Evolutionary conservation across 352 stramenopile genomes (phyloP).

Genomic region (Pythium utonaiense): DNA sequence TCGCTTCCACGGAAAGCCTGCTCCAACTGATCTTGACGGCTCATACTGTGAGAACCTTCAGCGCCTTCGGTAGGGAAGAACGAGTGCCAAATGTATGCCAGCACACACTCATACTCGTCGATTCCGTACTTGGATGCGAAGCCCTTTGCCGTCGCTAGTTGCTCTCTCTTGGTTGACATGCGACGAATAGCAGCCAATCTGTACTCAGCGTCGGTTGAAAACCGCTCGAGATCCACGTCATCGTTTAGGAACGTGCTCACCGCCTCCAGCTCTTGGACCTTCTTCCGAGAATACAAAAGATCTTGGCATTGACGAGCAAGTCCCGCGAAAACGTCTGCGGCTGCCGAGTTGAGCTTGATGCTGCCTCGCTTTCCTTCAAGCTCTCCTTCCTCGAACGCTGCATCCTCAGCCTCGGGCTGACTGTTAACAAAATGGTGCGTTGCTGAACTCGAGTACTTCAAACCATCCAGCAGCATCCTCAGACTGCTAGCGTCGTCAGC

Average conservation of each 20-base stretch:
- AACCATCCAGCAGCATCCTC: not conserved
- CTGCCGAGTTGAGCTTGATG: not conserved
- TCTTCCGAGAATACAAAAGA: constrained; percentile 44
- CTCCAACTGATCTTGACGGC: constrained; percentile 64
- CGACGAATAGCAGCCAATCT: constrained; percentile 39
- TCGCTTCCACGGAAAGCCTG: constrained; percentile 44
- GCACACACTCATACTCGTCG: constrained; percentile 57
- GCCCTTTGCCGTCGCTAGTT: constrained; percentile 41
- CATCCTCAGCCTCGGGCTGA: not conserved
- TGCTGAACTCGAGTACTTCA: constrained; percentile 4
- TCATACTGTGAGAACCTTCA: not conserved
- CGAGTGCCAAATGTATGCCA: constrained; percentile 56
- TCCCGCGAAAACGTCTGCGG: not conserved
- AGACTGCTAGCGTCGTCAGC: not conserved
- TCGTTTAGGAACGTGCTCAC: constrained; percentile 62
- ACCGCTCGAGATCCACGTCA: constrained; percentile 53
- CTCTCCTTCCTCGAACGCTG: not conserved
- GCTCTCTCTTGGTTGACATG: constrained; percentile 51
- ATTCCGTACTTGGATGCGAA: constrained; percentile 68
- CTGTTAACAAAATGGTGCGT: not conserved
- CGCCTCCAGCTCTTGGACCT: constrained; percentile 55
- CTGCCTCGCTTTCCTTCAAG: not conserved
- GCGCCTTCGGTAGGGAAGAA: constrained; percentile 22
- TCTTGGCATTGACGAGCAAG: constrained; percentile 51
- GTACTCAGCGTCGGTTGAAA: constrained; percentile 47